Base-by-base conservation (phyloP, 1,139 yeast species). In the Blastobotrys petasosporus region DNA sequence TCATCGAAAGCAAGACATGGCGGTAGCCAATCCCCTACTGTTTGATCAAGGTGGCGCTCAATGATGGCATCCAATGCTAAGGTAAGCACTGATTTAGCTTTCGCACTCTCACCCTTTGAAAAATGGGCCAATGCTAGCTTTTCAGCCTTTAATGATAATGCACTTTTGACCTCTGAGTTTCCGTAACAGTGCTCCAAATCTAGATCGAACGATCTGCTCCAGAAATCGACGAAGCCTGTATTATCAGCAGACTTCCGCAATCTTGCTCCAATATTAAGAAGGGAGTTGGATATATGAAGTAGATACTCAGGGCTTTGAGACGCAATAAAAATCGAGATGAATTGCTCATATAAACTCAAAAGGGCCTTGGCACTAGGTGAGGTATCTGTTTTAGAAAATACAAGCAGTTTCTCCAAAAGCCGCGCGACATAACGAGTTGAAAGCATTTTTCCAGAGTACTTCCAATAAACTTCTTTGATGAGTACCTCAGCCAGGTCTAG, bases 251-350 rank as follows among this genome's bases (percentile, higher is more conserved):
- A 25, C 39, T 49, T 12, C 31, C 49, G 41, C 44, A 45, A 13
- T 36, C 37, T 44, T 9, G 52, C 49, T 5, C 57, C 57, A 15
- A 50, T 35, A 16, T 54, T 46, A 4, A 54, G 44, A n/a, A 54
- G 39, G 20, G 52, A 47, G 44, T 52, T 50, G 8, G 56, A 53
- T 28, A 54, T 46, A 33, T 52, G 50, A 20, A 48, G 32, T 6
- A 54, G 41, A 7, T 38, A n/a, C 23, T 48, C 48, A 20, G 23
- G 39, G 42, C 39, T 33, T 28, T 39, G 42, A 36, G 39, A 44
- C 12, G 44, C 36, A 13, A n/a, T 11, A 35, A 47, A 41, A 3
- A 47, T 39, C 5, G 10, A 15, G 5, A 32, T 30, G 32, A 44
- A 47, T 4, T 32, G 33, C 13, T 36, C 31, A 20, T 37, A 44